Percentiles rank a stretch among this genome's conserved stretches.
phyloP scores from a whole-genome alignment of 2,329 filamentous ascomycete species.

The Cordyceps tenuipes region DNA sequence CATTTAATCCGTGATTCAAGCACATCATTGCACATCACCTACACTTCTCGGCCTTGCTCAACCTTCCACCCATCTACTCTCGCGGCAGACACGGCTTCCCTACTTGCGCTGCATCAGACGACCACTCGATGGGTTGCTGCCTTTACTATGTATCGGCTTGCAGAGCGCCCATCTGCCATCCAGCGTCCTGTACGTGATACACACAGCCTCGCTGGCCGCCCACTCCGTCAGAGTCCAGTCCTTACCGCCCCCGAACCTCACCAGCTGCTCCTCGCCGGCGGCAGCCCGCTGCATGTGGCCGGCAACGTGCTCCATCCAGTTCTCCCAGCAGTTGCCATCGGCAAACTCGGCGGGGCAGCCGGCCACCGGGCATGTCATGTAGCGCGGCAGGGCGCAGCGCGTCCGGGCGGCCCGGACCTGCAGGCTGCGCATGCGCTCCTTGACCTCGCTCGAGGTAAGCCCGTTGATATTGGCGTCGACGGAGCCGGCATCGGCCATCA shows the following conservation, averaged over 20 bases:
- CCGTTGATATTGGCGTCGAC: too few relatives aligned
- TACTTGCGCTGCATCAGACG: not conserved
- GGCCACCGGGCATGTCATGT: conserved; percentile 51
- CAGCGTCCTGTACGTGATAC: conserved; percentile 23
- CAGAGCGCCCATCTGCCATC: not conserved
- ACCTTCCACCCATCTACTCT: too few relatives aligned
- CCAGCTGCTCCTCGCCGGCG: conserved; percentile 17
- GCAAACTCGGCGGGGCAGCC: conserved; percentile 54
- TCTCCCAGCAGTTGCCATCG: conserved; percentile 63
- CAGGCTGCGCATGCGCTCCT: conserved; percentile 47
- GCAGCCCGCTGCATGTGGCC: conserved; percentile 58
- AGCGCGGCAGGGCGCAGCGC: conserved; percentile 52
- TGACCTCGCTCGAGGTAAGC: conserved; percentile 28
- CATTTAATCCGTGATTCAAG: too few relatives aligned
- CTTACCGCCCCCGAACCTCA: conserved; percentile 30
- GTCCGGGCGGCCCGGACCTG: conserved; percentile 50
- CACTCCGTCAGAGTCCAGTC: conserved; percentile 32
- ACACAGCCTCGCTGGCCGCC: conserved; percentile 29
- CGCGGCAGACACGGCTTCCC: too few relatives aligned
- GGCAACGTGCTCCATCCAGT: conserved; percentile 80
- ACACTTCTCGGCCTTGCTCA: too few relatives aligned
- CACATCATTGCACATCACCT: too few relatives aligned
- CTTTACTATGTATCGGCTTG: not conserved
- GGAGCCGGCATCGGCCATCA: conserved; percentile 30
- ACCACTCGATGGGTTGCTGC: not conserved